A percentile compares a stretch with the other conserved stretches of the same genome.
Evolutionary conservation across 2,329 filamentous ascomycete genomes (phyloP).

Genomic region (Zasmidium cellare): DNA sequence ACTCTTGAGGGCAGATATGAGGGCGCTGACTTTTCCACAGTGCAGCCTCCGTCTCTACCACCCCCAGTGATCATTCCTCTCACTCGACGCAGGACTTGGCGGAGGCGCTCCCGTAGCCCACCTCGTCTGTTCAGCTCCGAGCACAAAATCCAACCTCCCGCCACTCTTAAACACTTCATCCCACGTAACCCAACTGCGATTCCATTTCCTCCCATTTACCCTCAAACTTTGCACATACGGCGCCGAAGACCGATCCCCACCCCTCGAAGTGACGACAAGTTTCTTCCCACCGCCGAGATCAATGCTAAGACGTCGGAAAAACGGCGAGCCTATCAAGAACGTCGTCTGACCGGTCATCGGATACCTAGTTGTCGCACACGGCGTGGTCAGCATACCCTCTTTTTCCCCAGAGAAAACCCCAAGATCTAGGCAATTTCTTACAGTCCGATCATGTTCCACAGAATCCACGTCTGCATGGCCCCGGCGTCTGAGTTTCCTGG

Average conservation of each 20-base stretch:
- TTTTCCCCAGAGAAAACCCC: background rate
- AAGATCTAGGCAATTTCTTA: background rate
- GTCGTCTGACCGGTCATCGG: slow-evolving; percentile 67
- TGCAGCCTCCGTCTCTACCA: background rate
- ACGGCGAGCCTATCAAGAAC: slow-evolving; percentile 49
- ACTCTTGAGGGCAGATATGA: too few relatives aligned
- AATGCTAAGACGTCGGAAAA: slow-evolving; percentile 61
- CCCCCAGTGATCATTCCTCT: background rate
- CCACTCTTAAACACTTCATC: slow-evolving; percentile 64
- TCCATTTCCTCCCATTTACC: slow-evolving; percentile 64
- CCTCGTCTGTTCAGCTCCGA: slow-evolving; percentile 52
- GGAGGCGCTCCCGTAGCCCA: slow-evolving; percentile 64
- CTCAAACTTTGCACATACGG: slow-evolving; percentile 65
- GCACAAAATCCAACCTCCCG: slow-evolving; percentile 63
- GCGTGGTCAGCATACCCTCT: background rate
- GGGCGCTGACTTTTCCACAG: too few relatives aligned
- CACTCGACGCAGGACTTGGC: slow-evolving; percentile 37
- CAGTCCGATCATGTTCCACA: slow-evolving; percentile 68
- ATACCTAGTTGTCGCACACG: slow-evolving; percentile 41
- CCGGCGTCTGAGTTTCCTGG: slow-evolving; percentile 71
- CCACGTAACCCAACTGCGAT: slow-evolving; percentile 66
- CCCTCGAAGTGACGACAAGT: slow-evolving; percentile 56
- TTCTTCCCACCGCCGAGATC: slow-evolving; percentile 55
- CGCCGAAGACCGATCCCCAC: slow-evolving; percentile 46
- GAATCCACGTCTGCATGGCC: slow-evolving; percentile 69